A percentile compares a stretch with the other conserved stretches of the same genome.
Conservation (phyloP, 1,284 basidiomycete species). For the Apiotrichum brassicae region DNA sequence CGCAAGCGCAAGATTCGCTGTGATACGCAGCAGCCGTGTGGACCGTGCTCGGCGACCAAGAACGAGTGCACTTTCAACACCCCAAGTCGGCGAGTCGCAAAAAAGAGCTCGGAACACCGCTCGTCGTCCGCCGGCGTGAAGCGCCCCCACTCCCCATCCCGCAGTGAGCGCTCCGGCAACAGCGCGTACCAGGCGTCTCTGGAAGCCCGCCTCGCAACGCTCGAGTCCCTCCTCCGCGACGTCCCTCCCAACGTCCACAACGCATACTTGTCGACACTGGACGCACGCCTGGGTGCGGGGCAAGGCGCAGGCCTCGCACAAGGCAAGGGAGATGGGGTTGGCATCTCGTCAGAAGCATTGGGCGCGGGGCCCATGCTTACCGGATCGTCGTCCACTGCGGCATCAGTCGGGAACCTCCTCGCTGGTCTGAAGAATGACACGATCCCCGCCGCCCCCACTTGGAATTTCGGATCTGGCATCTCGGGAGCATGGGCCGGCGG, state of each 20-base stretch:
- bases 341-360: constrained; percentile 35
- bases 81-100: constrained; percentile 40
- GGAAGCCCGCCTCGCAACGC: constrained; percentile 43
- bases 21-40: constrained; percentile 48
- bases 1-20: constrained; percentile 44
- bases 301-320: constrained; percentile 39
- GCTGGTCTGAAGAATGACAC: constrained; percentile 10
- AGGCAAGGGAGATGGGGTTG: constrained; percentile 36
- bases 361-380: constrained; percentile 12
- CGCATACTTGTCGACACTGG: constrained; percentile 42
- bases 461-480: background rate
- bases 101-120: constrained; percentile 29
- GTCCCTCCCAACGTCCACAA: constrained; percentile 48
- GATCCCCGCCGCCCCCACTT: background rate
- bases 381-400: background rate
- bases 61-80: constrained; percentile 48
- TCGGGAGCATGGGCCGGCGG: constrained; percentile 12
- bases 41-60: constrained; percentile 44
- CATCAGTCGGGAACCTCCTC: constrained; percentile 4
- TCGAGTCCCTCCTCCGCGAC: constrained; percentile 45
- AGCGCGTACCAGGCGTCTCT: constrained; percentile 32
- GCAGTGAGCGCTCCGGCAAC: constrained; percentile 3
- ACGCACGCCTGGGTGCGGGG: constrained; percentile 40
- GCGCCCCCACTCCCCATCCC: constrained; percentile 28
- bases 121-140: constrained; percentile 22